phyloP scores from a whole-genome alignment of 1,284 basidiomycete species.

The Sanguinoderma infundibulare region DNA sequence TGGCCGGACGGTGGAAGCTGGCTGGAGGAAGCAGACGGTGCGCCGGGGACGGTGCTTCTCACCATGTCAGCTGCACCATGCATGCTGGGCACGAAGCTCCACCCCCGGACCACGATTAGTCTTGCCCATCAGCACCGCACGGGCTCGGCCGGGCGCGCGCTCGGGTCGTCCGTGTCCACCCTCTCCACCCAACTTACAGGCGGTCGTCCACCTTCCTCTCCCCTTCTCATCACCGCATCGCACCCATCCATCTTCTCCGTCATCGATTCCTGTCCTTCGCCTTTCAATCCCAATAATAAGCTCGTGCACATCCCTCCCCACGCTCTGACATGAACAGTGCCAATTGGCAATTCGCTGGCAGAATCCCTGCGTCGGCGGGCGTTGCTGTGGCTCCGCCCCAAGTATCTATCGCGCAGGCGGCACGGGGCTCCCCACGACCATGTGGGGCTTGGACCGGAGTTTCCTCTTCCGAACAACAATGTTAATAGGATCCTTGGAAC shows the following conservation, averaged over 20 bases:
- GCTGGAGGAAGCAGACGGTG: not conserved
- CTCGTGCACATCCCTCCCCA: not conserved
- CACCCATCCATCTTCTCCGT: slow-evolving; percentile 1
- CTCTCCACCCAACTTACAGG: not conserved
- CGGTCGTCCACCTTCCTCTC: too few species aligned
- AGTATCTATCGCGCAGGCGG: not conserved
- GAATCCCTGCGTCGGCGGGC: not conserved
- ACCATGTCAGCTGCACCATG: not conserved
- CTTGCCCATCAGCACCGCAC: slow-evolving; percentile 14
- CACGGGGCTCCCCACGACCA: not conserved
- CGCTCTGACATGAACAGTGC: not conserved
- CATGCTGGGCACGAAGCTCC: not conserved
- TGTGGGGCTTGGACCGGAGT: slow-evolving; percentile 1
- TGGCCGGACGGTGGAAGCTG: not conserved
- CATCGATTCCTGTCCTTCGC: not conserved
- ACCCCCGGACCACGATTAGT: slow-evolving; percentile 14
- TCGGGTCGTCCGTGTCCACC: not conserved
- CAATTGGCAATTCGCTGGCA: not conserved
- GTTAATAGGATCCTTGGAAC: not conserved
- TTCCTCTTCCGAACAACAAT: slow-evolving; percentile 9
- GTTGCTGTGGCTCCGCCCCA: not conserved
- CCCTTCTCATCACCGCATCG: slow-evolving; percentile 1
- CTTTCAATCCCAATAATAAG: not conserved
- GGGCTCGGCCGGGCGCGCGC: not conserved
- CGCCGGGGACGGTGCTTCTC: not conserved